These are phyloP conservation scores for Endoconidiophora polonica DNA, from an alignment of 2,329 filamentous ascomycete species.

Conservation along the genomic window DNA sequence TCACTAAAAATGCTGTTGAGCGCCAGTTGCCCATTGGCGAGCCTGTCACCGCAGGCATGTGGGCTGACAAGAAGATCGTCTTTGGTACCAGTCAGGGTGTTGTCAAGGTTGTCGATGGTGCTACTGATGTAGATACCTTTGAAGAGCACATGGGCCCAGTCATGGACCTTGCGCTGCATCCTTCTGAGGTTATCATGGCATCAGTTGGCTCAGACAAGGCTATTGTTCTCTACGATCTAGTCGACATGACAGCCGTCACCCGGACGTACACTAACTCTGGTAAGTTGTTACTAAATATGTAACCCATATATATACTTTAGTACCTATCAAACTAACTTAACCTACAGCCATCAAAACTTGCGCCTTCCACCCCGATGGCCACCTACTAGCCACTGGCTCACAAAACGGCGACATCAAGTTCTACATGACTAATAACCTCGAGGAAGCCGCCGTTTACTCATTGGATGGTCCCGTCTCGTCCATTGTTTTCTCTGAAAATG, in stretches of 20 bases:
- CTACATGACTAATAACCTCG: slow-evolving; percentile 69
- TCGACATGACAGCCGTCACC: slow-evolving; percentile 48
- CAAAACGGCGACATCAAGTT: slow-evolving; percentile 67
- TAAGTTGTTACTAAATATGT: slow-evolving; percentile 29
- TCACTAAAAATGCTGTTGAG: slow-evolving; percentile 50
- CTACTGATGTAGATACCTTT: slow-evolving; percentile 51
- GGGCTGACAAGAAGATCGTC: slow-evolving; percentile 51
- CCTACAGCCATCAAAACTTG: slow-evolving; percentile 54
- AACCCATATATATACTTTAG: slow-evolving; percentile 8
- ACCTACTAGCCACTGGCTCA: slow-evolving; percentile 77
- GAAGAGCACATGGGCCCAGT: slow-evolving; percentile 70
- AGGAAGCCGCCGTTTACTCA: slow-evolving; percentile 57
- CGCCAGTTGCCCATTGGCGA: slow-evolving; percentile 49
- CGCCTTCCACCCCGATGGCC: slow-evolving; percentile 92
- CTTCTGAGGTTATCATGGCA: slow-evolving; percentile 65
- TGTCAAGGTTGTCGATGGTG: slow-evolving; percentile 65
- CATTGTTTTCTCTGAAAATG: slow-evolving; percentile 86
- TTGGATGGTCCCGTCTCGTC: slow-evolving; percentile 54
- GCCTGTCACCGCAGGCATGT: slow-evolving; percentile 48
- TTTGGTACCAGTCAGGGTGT: slow-evolving; percentile 59
- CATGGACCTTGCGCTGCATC: slow-evolving; percentile 64
- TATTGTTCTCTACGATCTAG: slow-evolving; percentile 75
- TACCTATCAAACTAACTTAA: neutral
- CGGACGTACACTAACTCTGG: slow-evolving; percentile 67
- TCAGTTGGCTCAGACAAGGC: slow-evolving; percentile 87